phyloP scores from a whole-genome alignment of 1,139 yeast species.

The Citeromyces hawaiiensis region DNA sequence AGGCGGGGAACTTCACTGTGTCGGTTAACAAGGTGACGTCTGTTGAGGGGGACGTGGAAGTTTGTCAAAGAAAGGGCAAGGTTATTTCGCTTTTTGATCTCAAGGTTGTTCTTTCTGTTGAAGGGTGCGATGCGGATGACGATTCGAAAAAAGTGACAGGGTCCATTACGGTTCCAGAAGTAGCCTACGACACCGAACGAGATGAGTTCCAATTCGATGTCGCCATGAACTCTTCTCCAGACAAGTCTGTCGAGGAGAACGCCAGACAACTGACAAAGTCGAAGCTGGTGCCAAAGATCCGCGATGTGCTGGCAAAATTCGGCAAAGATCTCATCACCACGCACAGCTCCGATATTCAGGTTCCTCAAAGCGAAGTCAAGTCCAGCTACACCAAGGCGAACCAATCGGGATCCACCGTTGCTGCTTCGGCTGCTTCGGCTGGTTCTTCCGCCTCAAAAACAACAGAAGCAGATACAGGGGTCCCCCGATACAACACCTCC shows the following conservation, averaged over 20 bases:
- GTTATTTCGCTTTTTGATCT: slow-evolving; percentile 86
- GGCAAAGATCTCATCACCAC: slow-evolving; percentile 64
- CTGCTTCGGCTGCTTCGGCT: slow-evolving; percentile 7
- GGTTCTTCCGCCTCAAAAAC: slow-evolving; percentile 1
- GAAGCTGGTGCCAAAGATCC: slow-evolving; percentile 55
- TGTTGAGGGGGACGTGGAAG: slow-evolving; percentile 92
- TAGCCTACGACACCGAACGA: slow-evolving; percentile 83
- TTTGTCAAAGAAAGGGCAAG: slow-evolving; percentile 92
- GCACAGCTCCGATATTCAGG: slow-evolving; percentile 83
- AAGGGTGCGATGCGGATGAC: slow-evolving; percentile 27
- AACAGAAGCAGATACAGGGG: slow-evolving; percentile 6
- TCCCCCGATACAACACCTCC: slow-evolving; percentile 65
- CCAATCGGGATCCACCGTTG: slow-evolving; percentile 19
- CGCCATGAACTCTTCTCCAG: slow-evolving; percentile 44
- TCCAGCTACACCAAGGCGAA: slow-evolving; percentile 58
- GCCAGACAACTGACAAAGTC: slow-evolving; percentile 40
- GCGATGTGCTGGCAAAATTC: slow-evolving; percentile 44
- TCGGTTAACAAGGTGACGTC: slow-evolving; percentile 43
- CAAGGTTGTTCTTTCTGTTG: slow-evolving; percentile 46
- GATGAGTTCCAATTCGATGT: slow-evolving; percentile 80
- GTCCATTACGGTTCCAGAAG: slow-evolving; percentile 72
- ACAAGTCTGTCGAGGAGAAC: slow-evolving; percentile 34
- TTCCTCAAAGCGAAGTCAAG: slow-evolving; percentile 40
- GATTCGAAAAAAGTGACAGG: slow-evolving; percentile 37
- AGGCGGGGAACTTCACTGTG: slow-evolving; percentile 22